A percentile compares a stretch with the other conserved stretches of the same genome.
These are phyloP conservation scores for Epichloe sylvatica DNA, from an alignment of 2,329 filamentous ascomycete species.

Conservation along the genomic window DNA sequence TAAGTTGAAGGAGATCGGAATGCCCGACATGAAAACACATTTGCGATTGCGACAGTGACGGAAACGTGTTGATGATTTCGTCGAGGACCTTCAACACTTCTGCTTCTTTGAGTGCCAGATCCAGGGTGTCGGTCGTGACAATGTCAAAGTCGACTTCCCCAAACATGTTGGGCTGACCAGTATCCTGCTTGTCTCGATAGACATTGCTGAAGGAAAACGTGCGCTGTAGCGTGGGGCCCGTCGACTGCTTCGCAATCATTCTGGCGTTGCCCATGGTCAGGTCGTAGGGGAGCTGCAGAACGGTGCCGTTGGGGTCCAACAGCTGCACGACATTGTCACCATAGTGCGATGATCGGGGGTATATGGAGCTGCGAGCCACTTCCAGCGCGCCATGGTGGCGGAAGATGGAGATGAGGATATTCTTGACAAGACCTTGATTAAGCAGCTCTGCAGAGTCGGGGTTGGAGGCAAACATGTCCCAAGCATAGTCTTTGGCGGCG, in stretches of 20 bases:
- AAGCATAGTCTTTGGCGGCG: constrained; percentile 67
- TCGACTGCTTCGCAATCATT: constrained; percentile 57
- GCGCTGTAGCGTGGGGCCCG: constrained; percentile 50
- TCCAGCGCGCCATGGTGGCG: constrained; percentile 82
- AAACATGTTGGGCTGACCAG: constrained; percentile 68
- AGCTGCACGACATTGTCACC: constrained; percentile 59
- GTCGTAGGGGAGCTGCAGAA: constrained; percentile 89
- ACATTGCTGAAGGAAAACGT: constrained; percentile 81
- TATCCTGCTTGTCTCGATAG: constrained; percentile 64
- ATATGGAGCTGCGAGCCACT: constrained; percentile 56
- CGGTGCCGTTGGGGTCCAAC: constrained; percentile 69
- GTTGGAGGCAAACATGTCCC: constrained; percentile 52
- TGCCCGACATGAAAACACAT: constrained; percentile 91
- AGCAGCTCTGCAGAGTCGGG: constrained; percentile 48
- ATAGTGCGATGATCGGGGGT: constrained; percentile 74
- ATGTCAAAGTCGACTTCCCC: constrained; percentile 96
- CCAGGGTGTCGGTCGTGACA: constrained; percentile 65
- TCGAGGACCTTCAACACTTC: constrained; percentile 91
- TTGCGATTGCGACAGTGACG: constrained; percentile 51
- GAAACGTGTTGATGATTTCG: constrained; percentile 72
- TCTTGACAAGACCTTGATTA: constrained; percentile 59
- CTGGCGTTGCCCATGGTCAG: constrained; percentile 80
- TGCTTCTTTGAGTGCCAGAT: constrained; percentile 79
- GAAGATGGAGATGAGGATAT: constrained; percentile 64
- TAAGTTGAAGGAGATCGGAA: constrained; percentile 66